Percentiles rank a stretch among this genome's conserved stretches.
These are phyloP conservation scores for Licmophora abbreviata DNA, from an alignment of 108 stramenopile genomes.

Conservation along the genomic window DNA sequence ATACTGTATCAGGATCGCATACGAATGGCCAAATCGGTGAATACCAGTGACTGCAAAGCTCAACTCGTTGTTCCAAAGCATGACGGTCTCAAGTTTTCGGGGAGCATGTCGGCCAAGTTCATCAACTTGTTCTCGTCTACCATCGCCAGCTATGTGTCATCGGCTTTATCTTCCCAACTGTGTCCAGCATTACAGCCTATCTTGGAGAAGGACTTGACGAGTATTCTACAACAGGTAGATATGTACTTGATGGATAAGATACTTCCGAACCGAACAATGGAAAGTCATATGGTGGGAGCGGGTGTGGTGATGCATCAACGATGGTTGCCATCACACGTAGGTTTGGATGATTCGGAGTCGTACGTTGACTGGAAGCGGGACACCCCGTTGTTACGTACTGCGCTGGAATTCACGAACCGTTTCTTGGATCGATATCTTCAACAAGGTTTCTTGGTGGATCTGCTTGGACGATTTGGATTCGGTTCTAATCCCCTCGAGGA, in stretches of 20 bases:
- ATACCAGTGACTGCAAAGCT: constrained; percentile 19
- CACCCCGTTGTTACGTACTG: constrained; percentile 23
- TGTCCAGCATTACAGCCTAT: background rate
- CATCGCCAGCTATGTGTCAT: constrained; percentile 20
- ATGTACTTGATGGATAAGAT: constrained; percentile 12
- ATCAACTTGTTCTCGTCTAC: constrained; percentile 48
- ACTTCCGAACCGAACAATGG: constrained; percentile 2
- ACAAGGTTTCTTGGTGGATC: constrained; percentile 27
- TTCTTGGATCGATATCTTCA: constrained; percentile 31
- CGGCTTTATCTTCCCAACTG: constrained; percentile 1
- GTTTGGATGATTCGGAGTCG: background rate
- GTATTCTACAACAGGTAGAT: constrained; percentile 24
- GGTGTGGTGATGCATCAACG: background rate
- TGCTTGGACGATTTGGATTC: constrained; percentile 24
- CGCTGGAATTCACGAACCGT: constrained; percentile 11
- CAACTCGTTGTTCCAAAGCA: constrained; percentile 9
- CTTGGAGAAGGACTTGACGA: constrained; percentile 8
- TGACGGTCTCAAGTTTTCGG: constrained; percentile 46
- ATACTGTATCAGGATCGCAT: background rate
- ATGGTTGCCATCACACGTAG: background rate
- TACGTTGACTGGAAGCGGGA: constrained; percentile 25
- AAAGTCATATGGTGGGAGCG: background rate
- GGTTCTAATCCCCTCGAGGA: constrained; percentile 8
- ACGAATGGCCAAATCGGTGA: constrained; percentile 7
- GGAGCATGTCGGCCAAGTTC: constrained; percentile 49